phyloP scores from a whole-genome alignment of 768 basidiomycete genomes.

The Kwoniella pini region DNA sequence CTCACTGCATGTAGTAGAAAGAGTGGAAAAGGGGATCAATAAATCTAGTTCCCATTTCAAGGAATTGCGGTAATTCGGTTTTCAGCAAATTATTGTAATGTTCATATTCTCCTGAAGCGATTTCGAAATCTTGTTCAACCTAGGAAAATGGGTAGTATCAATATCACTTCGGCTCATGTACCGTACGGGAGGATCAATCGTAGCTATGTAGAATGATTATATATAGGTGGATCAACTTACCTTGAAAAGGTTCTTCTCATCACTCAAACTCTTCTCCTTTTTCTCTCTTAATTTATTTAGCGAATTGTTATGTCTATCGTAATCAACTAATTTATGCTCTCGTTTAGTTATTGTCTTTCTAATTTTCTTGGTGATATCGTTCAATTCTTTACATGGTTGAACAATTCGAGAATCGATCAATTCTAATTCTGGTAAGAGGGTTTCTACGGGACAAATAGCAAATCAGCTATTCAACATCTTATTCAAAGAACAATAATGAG shows the following conservation, averaged over 20 bases:
- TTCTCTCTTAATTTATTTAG: slow-evolving; percentile 94
- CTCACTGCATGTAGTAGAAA: slow-evolving; percentile 99
- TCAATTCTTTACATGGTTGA: slow-evolving; percentile 84
- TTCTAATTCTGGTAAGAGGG: slow-evolving; percentile 86
- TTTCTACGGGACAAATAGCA: slow-evolving; percentile 50
- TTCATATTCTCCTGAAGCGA: slow-evolving; percentile 88
- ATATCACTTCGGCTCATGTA: too few species aligned
- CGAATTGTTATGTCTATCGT: slow-evolving; percentile 93
- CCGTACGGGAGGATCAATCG: too few species aligned
- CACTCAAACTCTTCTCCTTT: slow-evolving; percentile 92
- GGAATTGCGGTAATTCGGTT: slow-evolving; percentile 88
- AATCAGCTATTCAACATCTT: not conserved
- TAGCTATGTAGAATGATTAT: too few species aligned
- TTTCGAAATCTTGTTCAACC: slow-evolving; percentile 95
- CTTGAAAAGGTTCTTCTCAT: slow-evolving; percentile 97
- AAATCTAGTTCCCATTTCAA: slow-evolving; percentile 80
- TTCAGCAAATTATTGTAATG: slow-evolving; percentile 88
- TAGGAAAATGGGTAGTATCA: too few species aligned
- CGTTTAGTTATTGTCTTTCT: slow-evolving; percentile 94
- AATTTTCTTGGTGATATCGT: slow-evolving; percentile 79
- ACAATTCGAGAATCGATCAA: slow-evolving; percentile 84
- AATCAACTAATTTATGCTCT: slow-evolving; percentile 96
- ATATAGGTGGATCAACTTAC: too few species aligned
- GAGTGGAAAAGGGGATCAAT: slow-evolving; percentile 98
- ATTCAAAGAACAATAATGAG: too few species aligned